phyloP scores from a whole-genome alignment of 345 rosid genomes.

The Boechera divaricarpa region DNA sequence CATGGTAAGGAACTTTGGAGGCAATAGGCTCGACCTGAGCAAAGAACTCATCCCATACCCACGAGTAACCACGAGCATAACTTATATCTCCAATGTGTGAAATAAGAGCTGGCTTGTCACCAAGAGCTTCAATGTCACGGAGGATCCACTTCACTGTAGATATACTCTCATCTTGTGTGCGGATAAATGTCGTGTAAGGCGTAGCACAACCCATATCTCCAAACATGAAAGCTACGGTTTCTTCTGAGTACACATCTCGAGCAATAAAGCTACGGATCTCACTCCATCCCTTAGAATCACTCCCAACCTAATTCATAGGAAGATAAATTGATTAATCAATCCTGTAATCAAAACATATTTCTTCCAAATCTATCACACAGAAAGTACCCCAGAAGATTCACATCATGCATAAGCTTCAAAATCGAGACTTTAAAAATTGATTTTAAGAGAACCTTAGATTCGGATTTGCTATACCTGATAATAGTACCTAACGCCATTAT shows the following conservation, averaged over 20 bases:
- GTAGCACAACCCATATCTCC: slow-evolving; percentile 94
- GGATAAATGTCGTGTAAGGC: slow-evolving; percentile 70
- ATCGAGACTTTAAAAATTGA: not conserved
- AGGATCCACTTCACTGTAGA: slow-evolving; percentile 87
- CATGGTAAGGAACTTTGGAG: slow-evolving; percentile 84
- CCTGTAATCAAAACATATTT: not conserved
- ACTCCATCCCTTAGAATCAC: slow-evolving; percentile 86
- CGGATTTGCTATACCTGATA: slow-evolving; percentile 61
- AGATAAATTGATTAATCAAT: not conserved
- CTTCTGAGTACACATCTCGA: slow-evolving; percentile 55
- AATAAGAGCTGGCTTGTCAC: slow-evolving; percentile 66
- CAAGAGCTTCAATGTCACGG: slow-evolving; percentile 81
- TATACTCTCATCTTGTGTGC: slow-evolving; percentile 85
- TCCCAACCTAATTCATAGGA: slow-evolving; percentile 66
- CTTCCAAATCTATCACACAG: not conserved
- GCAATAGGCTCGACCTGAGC: slow-evolving; percentile 80
- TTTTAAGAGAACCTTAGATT: slow-evolving; percentile 4
- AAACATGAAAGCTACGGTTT: slow-evolving; percentile 78
- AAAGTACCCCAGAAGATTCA: not conserved
- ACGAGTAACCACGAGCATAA: slow-evolving; percentile 89
- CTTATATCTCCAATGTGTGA: slow-evolving; percentile 96
- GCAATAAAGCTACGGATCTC: slow-evolving; percentile 66
- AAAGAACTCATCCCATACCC: slow-evolving; percentile 96
- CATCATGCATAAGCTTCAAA: slow-evolving; percentile 1
- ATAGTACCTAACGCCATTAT: slow-evolving; percentile 66